Percentiles rank a stretch among this genome's conserved stretches.
These are phyloP conservation scores for Apiotrichum gamsii DNA, from an alignment of 1,284 basidiomycete species.

Conservation along the genomic window DNA sequence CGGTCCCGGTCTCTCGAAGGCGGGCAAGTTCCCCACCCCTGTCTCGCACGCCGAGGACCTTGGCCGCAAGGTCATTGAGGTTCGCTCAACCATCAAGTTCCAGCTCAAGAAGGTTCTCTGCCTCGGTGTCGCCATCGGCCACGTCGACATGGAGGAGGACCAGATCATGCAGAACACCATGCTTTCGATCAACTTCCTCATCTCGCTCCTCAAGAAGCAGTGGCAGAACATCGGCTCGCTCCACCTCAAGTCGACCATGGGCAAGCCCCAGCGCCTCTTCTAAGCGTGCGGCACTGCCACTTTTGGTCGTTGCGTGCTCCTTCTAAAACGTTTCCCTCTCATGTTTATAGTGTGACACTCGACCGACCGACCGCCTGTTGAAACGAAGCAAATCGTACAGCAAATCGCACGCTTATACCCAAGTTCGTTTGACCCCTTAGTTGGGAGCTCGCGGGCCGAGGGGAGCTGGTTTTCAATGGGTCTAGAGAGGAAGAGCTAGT, in stretches of 20 bases:
- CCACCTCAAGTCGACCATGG: constrained; percentile 99
- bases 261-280: constrained; percentile 92
- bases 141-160: constrained; percentile 96
- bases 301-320: too few species aligned
- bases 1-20: constrained; percentile 99
- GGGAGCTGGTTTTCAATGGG: constrained; percentile 36
- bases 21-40: constrained; percentile 99
- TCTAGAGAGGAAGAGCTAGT: too few species aligned
- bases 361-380: neutral
- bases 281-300: too few species aligned
- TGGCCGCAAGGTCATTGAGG: constrained; percentile 84
- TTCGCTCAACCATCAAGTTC: constrained; percentile 99
- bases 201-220: constrained; percentile 98
- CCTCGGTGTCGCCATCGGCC: constrained; percentile 96
- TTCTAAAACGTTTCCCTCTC: neutral
- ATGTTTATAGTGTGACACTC: neutral
- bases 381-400: constrained; percentile 36
- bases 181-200: constrained; percentile 99
- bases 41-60: constrained; percentile 92
- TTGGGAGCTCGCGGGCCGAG: constrained; percentile 45
- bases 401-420: constrained; percentile 50
- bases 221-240: constrained; percentile 99
- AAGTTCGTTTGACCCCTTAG: constrained; percentile 46
- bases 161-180: constrained; percentile 96
- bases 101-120: constrained; percentile 99